Evolutionary conservation across 2,329 filamentous ascomycete species (phyloP), one percentile per base, ranked within the genome.

Genomic region (Zalaria sp.): DNA sequence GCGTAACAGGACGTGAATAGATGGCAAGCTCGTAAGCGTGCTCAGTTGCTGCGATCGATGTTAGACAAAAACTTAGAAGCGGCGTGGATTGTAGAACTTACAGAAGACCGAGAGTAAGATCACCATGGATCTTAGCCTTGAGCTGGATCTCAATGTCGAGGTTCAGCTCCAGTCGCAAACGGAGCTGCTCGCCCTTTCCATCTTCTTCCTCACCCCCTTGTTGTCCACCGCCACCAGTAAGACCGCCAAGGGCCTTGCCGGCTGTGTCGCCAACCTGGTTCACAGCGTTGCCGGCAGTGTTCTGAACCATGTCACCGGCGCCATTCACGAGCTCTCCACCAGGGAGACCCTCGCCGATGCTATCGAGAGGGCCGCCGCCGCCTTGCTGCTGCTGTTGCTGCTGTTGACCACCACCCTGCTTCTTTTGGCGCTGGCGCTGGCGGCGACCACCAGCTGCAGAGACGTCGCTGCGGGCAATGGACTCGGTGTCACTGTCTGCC

Each of bases 51-150:
- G 28, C 27, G 29, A 7, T 11, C 25, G 18, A 31, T 40, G n/a
- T 3, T 3, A 27, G 3, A 26, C 11, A 18, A 25, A 18, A 37
- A 18, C 2, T 32, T 2, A 7, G 7, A 32, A 32, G 29, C 29
- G 29, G 4, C 25, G 36, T 35, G 10, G 35, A 35, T 5, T 18
- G 25, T 4, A 36, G 34, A 34, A 63, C 63, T 57, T 63, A 67
- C 64, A 71, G 61, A 51, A 71, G 51, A 54, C 68, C 73, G 41
- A 78, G 54, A n/a, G 75, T 77, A 45, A 78, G 60, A 51, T 78
- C 74, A 60, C 74, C 74, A 48, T 77, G 73, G 49, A 78, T 77
- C 58, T 73, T 76, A n/a, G 74, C 74, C 63, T 78, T 78, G 37
- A 78, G 59, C 53, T 77, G 71, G 42, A 78, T 67, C 54, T 78